Evolutionary conservation across 2,329 filamentous ascomycete species (phyloP), one percentile per base, ranked within the genome.

Genomic region (Colletotrichum liriopes): DNA sequence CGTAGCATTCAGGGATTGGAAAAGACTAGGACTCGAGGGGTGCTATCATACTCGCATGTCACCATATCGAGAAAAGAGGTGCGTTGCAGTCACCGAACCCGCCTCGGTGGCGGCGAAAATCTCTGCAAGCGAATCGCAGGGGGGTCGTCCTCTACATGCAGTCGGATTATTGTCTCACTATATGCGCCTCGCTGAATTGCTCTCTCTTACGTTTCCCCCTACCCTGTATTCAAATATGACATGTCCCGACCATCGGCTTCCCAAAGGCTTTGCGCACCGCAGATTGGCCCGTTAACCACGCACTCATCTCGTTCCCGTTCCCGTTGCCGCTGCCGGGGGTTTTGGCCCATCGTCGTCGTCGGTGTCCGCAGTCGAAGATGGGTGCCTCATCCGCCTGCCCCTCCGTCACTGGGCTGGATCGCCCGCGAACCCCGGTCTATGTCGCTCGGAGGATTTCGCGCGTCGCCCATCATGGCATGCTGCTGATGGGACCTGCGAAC

Each of bases 381-480:
- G 49, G 37, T 64, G 14, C 61, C 37, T 55, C 26, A 64, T 43
- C 61, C 49, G 37, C 20, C 20, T 52, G n/a, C 12, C 32, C n/a
- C 11, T 41, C 45, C 35, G 32, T 35, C 32, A 35, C 16, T 23
- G 20, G 43, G 41, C 43, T 39, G 35, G 45, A 62, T 62, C 60
- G n/a, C 32, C 45, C 32, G 45, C 45, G 45, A 52, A 32, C 61
- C 49, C 61, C 11, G 49, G 61, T 54, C 61, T 45, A 43, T 26
- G 32, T 62, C 14, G 47, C 26, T 64, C 49, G 61, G 61, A 55
- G 37, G 47, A 55, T 64, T 64, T 45, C n/a, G 26, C 56, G 56
- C 56, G 14, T 60, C 26, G 37, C 37, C 26, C 61, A 37, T 55
- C 26, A 43, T 39, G 37, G 14, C 8, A 45, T 52, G 52, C 52